These are phyloP conservation scores for Sclerotinia trifoliorum DNA, from an alignment of 2,329 filamentous ascomycete genomes.

Conservation along the genomic window DNA sequence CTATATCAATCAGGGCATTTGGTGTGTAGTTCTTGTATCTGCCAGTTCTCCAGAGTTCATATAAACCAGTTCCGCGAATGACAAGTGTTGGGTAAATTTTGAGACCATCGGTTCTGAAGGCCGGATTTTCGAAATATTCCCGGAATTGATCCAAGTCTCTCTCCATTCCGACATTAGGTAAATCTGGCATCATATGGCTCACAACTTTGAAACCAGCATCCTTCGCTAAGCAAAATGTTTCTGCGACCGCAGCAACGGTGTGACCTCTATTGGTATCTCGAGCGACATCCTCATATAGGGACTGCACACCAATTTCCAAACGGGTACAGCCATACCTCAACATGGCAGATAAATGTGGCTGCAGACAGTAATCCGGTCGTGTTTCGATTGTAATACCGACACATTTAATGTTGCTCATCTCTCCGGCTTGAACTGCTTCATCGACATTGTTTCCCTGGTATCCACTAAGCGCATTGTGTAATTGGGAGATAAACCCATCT, in stretches of 20 bases:
- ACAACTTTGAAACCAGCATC: conserved; percentile 99
- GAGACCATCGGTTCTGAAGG: conserved; percentile 91
- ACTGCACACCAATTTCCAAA: conserved; percentile 93
- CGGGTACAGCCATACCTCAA: conserved; percentile 95
- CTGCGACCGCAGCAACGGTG: conserved; percentile 90
- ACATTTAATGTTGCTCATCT: conserved; percentile 97
- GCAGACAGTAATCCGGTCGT: conserved; percentile 91
- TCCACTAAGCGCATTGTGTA: conserved; percentile 94
- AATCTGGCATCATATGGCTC: conserved; percentile 98
- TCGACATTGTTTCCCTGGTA: conserved; percentile 95
- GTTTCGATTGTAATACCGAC: conserved; percentile 99
- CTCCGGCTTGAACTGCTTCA: conserved; percentile 88
- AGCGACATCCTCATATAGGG: conserved; percentile 96
- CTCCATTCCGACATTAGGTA: conserved; percentile 98
- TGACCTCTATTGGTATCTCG: conserved; percentile 96
- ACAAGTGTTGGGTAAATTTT: conserved; percentile 99
- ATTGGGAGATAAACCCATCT: conserved; percentile 89
- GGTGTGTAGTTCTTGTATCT: conserved; percentile 98
- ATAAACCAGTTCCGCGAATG: conserved; percentile 92
- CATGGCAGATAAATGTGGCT: conserved; percentile 95
- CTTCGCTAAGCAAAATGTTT: conserved; percentile 96
- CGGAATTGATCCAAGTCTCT: conserved; percentile 94
- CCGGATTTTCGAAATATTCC: conserved; percentile 96
- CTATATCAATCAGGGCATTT: conserved; percentile 91
- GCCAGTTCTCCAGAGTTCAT: conserved; percentile 96